These are phyloP conservation scores for Selaginella moellendorffii DNA, from an alignment of 75 land plant species.

Conservation along the genomic window DNA sequence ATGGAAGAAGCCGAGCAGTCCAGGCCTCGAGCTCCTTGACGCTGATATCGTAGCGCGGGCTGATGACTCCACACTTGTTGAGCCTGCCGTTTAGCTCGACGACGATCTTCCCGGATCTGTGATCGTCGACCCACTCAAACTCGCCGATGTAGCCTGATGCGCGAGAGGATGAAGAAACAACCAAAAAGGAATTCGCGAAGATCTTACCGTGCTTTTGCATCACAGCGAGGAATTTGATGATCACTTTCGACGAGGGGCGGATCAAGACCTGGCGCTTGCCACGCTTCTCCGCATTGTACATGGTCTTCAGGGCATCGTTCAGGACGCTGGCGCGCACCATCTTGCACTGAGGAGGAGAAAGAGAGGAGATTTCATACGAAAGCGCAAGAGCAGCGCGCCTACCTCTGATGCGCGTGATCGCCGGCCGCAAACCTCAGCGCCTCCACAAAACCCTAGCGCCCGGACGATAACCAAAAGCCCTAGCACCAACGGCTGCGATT, in stretches of 20 bases:
- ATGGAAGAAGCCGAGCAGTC: slow-evolving; percentile 48
- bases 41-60: slow-evolving; percentile 50
- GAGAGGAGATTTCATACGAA: too few species aligned
- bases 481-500: too few species aligned
- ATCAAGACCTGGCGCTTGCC: slow-evolving; percentile 55
- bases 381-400: too few species aligned
- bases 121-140: slow-evolving; percentile 57
- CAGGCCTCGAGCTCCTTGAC: slow-evolving; percentile 43
- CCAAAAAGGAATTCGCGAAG: neutral
- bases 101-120: slow-evolving; percentile 45
- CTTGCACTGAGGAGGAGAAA: slow-evolving; percentile 3
- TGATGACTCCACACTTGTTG: slow-evolving; percentile 55
- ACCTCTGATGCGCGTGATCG: too few species aligned
- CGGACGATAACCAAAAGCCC: too few species aligned
- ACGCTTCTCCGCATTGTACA: slow-evolving; percentile 51
- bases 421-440: too few species aligned
- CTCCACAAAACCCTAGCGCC: too few species aligned
- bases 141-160: slow-evolving; percentile 46
- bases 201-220: slow-evolving; percentile 52
- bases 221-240: slow-evolving; percentile 45
- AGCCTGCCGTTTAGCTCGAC: slow-evolving; percentile 53
- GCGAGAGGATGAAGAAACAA: neutral
- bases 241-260: slow-evolving; percentile 45
- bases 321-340: slow-evolving; percentile 47
- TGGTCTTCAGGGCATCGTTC: slow-evolving; percentile 50